Conservation (phyloP, 805 yeast genomes). For the Yarrowia keelungensis region DNA sequence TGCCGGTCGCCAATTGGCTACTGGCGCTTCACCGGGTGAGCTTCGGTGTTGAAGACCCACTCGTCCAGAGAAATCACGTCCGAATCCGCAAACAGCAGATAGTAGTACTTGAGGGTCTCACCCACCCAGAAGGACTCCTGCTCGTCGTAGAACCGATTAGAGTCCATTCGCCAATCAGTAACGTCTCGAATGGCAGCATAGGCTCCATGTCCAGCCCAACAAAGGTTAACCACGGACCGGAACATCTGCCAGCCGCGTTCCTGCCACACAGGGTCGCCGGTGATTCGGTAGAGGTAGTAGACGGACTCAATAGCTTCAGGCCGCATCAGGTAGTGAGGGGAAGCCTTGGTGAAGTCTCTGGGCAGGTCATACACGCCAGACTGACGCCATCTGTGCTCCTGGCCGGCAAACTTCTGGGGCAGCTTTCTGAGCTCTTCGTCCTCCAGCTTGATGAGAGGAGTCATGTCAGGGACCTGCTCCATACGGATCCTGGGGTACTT, state of each 20-base stretch:
- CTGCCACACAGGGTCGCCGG: slow-evolving; percentile 66
- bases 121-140: slow-evolving; percentile 64
- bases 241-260: slow-evolving; percentile 61
- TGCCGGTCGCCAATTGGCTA: background rate
- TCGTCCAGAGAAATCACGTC: slow-evolving; percentile 58
- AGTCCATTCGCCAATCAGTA: slow-evolving; percentile 44
- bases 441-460: background rate
- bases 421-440: slow-evolving; percentile 10
- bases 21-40: slow-evolving; percentile 58
- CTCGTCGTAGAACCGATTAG: slow-evolving; percentile 48
- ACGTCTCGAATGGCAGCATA: slow-evolving; percentile 55
- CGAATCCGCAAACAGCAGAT: slow-evolving; percentile 57
- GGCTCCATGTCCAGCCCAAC: slow-evolving; percentile 42
- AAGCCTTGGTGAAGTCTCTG: slow-evolving; percentile 43
- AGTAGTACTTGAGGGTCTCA: slow-evolving; percentile 65
- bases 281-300: slow-evolving; percentile 63
- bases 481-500: slow-evolving; percentile 1
- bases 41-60: slow-evolving; percentile 66
- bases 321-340: slow-evolving; percentile 56
- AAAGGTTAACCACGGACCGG: slow-evolving; percentile 48
- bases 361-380: slow-evolving; percentile 46
- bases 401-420: slow-evolving; percentile 24
- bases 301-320: slow-evolving; percentile 70
- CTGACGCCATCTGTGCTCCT: slow-evolving; percentile 44
- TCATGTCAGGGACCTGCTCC: background rate